Percentiles rank a stretch among this genome's conserved stretches.
These are phyloP conservation scores for Irpex sp. DNA, from an alignment of 1,284 basidiomycete genomes.

Conservation along the genomic window DNA sequence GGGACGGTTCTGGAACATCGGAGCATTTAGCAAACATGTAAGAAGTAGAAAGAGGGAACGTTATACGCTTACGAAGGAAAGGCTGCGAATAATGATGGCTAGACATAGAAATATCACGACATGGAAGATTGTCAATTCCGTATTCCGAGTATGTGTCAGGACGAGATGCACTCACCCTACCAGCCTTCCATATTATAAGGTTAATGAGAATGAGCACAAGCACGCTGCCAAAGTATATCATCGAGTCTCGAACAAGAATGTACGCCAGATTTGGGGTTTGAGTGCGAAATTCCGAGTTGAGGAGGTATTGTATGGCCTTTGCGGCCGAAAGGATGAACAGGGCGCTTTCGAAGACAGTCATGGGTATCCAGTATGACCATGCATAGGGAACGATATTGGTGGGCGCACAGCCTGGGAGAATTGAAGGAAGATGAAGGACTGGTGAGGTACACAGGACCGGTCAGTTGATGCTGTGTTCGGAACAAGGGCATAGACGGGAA, in stretches of 20 bases:
- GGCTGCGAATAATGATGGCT: not conserved
- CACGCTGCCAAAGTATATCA: slow-evolving; percentile 2
- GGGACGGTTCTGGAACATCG: not conserved
- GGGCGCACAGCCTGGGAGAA: slow-evolving; percentile 1
- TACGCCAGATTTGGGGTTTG: not conserved
- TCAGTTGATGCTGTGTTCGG: not conserved
- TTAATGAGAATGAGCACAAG: slow-evolving; percentile 1
- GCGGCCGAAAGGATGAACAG: not conserved
- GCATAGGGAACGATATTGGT: not conserved
- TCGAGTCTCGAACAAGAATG: slow-evolving; percentile 1
- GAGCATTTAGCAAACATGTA: not conserved
- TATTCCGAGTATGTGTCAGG: not conserved
- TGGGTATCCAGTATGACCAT: slow-evolving; percentile 7
- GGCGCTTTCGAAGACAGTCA: slow-evolving; percentile 3
- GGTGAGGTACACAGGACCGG: not conserved
- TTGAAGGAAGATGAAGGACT: slow-evolving; percentile 1
- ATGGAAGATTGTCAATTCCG: not conserved
- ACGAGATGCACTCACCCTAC: not conserved
- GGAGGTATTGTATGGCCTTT: not conserved
- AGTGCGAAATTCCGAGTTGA: not conserved
- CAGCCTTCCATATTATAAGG: slow-evolving; percentile 1
- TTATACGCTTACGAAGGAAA: not conserved
- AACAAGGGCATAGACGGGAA: not conserved
- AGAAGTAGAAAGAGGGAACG: not conserved
- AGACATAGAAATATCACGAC: not conserved